These are phyloP conservation scores for Ensete ventricosum DNA, from an alignment of 176 grass and related monocot genomes.

Conservation along the genomic window DNA sequence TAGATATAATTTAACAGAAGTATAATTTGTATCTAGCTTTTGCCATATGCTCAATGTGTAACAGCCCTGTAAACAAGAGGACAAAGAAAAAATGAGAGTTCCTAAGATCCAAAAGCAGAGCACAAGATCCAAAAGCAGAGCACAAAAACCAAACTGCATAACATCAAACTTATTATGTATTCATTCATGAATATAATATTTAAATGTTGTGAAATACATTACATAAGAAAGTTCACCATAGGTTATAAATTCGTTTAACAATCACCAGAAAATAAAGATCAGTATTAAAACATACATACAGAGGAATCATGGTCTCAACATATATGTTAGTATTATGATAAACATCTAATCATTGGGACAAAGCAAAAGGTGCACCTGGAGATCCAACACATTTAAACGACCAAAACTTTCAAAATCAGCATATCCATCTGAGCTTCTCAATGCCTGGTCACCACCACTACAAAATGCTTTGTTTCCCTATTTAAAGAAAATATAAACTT, in stretches of 20 bases:
- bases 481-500: background rate
- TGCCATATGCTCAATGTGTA: background rate
- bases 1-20: too few species aligned
- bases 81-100: background rate
- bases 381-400: constrained; percentile 85
- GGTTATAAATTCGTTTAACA: background rate
- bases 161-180: background rate
- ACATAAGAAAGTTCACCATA: background rate
- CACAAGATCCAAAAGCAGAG: background rate
- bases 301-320: background rate
- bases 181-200: background rate
- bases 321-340: background rate
- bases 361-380: constrained; percentile 45
- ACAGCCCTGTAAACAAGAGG: background rate
- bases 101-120: background rate
- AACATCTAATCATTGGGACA: background rate
- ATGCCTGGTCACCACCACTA: constrained; percentile 82
- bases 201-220: background rate
- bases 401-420: constrained; percentile 91
- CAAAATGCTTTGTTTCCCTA: constrained; percentile 80
- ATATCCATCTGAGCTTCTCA: constrained; percentile 78
- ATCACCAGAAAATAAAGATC: background rate
- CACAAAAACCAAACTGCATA: background rate
- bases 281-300: background rate
- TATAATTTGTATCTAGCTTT: background rate